These are phyloP conservation scores for Aureobasidium sp. DNA, from an alignment of 2,329 filamentous ascomycete species.

Conservation along the genomic window DNA sequence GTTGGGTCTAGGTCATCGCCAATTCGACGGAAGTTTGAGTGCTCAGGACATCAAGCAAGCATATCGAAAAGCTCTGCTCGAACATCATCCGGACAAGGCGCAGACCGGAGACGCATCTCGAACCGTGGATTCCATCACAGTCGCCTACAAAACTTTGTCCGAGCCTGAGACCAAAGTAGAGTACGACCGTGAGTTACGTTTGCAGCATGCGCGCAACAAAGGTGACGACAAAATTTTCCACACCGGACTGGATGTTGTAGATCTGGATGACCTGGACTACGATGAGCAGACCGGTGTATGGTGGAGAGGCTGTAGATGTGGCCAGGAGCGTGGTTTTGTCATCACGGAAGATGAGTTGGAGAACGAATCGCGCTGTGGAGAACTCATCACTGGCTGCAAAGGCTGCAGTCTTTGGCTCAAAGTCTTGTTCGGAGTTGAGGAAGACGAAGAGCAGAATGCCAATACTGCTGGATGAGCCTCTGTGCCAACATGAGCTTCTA, in stretches of 20 bases:
- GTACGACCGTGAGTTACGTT: conserved; percentile 42
- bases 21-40: conserved; percentile 19
- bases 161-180: conserved; percentile 37
- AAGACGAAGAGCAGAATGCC: neutral
- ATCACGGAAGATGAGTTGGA: conserved; percentile 50
- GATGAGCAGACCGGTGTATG: conserved; percentile 37
- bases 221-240: conserved; percentile 29
- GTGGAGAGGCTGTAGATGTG: conserved; percentile 52
- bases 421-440: conserved; percentile 51
- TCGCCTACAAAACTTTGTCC: conserved; percentile 50
- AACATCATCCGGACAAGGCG: conserved; percentile 53
- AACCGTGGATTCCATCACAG: conserved; percentile 52
- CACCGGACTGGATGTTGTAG: conserved; percentile 50
- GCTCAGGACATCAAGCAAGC: conserved; percentile 43
- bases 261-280: conserved; percentile 49
- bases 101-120: conserved; percentile 19
- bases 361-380: conserved; percentile 43
- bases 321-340: conserved; percentile 49
- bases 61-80: conserved; percentile 51
- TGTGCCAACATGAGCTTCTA: neutral
- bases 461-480: neutral
- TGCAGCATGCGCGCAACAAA: conserved; percentile 29
- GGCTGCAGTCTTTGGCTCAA: conserved; percentile 59
- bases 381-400: conserved; percentile 53
- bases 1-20: conserved; percentile 23